These are phyloP conservation scores for Phaffia tasmanica DNA, from an alignment of 768 basidiomycete genomes.

Conservation along the genomic window DNA sequence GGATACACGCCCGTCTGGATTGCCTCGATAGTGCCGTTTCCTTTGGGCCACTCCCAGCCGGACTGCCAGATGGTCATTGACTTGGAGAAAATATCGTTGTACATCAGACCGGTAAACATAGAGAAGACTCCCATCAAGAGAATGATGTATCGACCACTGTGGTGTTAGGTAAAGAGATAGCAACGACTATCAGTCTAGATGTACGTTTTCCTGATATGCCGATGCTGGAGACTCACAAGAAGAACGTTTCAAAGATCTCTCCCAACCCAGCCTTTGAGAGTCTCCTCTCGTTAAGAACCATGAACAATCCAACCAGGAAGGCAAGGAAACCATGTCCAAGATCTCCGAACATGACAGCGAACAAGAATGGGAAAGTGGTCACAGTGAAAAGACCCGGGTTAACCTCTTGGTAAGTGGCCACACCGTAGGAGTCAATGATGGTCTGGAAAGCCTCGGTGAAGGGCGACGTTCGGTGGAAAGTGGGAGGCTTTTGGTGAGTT, in stretches of 20 bases:
- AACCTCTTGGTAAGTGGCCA: conserved; percentile 87
- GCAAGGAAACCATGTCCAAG: conserved; percentile 89
- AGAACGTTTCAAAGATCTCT: conserved; percentile 82
- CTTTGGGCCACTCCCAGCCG: conserved; percentile 69
- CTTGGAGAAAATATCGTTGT: conserved; percentile 98
- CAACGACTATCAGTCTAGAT: not conserved
- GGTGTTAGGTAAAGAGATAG: conserved; percentile 28
- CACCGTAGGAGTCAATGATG: conserved; percentile 96
- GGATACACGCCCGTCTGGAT: conserved; percentile 62
- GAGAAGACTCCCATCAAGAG: conserved; percentile 96
- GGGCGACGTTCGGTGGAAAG: conserved; percentile 86
- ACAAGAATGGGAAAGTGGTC: conserved; percentile 90
- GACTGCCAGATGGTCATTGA: conserved; percentile 76
- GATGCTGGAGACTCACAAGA: conserved; percentile 55
- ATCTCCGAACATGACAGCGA: conserved; percentile 99
- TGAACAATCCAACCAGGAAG: conserved; percentile 59
- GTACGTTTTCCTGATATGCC: conserved; percentile 8
- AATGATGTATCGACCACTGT: conserved; percentile 93
- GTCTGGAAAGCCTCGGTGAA: conserved; percentile 95
- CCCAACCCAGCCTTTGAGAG: conserved; percentile 61
- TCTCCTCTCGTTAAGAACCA: conserved; percentile 78
- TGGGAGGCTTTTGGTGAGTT: conserved; percentile 85
- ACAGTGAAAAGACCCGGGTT: conserved; percentile 84
- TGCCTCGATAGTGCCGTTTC: conserved; percentile 45
- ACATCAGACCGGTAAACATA: conserved; percentile 90